Evolutionary conservation across 139 green algal species (phyloP).

Genomic region (Tetradesmus obliquus): DNA sequence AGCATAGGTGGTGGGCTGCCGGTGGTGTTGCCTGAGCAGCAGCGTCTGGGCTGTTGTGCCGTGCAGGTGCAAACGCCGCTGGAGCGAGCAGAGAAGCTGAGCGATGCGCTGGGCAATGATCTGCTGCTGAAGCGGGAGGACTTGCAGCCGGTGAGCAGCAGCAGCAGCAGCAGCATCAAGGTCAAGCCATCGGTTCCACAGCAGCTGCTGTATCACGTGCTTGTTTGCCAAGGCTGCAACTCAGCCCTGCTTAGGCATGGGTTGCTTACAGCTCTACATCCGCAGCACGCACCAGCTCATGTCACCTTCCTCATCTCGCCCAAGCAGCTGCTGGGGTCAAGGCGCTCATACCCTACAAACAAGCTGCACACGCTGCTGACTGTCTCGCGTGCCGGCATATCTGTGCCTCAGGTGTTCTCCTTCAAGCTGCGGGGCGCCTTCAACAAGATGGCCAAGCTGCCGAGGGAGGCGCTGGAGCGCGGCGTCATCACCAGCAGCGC

Average conservation of each 20-base stretch:
- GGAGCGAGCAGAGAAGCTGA: constrained; percentile 84
- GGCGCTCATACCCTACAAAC: too few species aligned
- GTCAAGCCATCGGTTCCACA: neutral
- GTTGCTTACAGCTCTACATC: too few species aligned
- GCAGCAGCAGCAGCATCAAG: neutral
- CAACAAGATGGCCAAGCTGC: constrained; percentile 94
- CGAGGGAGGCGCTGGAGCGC: constrained; percentile 68
- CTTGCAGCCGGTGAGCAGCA: constrained; percentile 83
- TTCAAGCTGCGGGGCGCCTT: constrained; percentile 97
- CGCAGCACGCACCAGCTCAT: too few species aligned
- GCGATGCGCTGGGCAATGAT: constrained; percentile 72
- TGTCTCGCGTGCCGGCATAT: neutral
- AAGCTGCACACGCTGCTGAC: neutral
- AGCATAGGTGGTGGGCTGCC: neutral
- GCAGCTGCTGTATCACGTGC: too few species aligned
- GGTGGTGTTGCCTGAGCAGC: neutral
- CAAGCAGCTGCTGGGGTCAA: too few species aligned
- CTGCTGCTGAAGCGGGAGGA: constrained; percentile 97
- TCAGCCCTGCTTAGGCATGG: too few species aligned
- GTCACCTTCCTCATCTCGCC: too few species aligned
- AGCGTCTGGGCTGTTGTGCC: neutral
- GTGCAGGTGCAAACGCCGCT: constrained; percentile 86
- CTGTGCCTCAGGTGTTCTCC: constrained; percentile 79
- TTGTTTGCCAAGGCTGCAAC: too few species aligned
- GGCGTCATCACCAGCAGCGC: constrained; percentile 95